Percentiles rank a stretch among this genome's conserved stretches.
Conservation (phyloP, 2,329 filamentous ascomycete species). For the Chrysoporthe austroafricana region DNA sequence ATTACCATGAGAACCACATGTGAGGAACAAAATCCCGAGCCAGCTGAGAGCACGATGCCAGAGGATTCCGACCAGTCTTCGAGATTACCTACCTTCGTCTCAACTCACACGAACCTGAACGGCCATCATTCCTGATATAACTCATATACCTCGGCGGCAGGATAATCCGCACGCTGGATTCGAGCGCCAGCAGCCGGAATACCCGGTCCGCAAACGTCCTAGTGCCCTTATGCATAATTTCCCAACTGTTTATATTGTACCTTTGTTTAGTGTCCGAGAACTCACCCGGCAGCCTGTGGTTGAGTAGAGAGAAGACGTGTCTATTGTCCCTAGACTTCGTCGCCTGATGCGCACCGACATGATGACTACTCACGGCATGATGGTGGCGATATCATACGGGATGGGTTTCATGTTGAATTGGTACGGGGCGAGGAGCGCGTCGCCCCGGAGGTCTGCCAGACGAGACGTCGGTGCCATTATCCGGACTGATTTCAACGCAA, state of each 20-base stretch:
- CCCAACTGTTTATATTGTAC: constrained; percentile 19
- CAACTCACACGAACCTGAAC: constrained; percentile 13
- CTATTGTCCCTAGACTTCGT: not conserved
- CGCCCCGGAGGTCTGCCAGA: too few relatives aligned
- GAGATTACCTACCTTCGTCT: not conserved
- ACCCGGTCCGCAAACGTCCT: too few relatives aligned
- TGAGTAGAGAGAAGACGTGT: not conserved
- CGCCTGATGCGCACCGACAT: not conserved
- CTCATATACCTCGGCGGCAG: not conserved
- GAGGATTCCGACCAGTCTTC: too few relatives aligned
- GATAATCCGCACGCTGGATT: too few relatives aligned
- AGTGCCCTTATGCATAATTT: not conserved
- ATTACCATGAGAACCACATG: too few relatives aligned
- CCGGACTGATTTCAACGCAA: too few relatives aligned
- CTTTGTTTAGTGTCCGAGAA: constrained; percentile 2
- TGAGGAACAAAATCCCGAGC: too few relatives aligned
- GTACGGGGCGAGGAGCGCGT: too few relatives aligned
- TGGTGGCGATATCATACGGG: not conserved
- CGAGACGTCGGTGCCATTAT: too few relatives aligned
- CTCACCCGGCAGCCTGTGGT: constrained; percentile 13
- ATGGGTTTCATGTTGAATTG: not conserved
- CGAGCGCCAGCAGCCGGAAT: too few relatives aligned
- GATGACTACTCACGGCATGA: not conserved
- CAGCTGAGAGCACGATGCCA: too few relatives aligned
- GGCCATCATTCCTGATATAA: constrained; percentile 12